phyloP scores from a whole-genome alignment of 2,329 filamentous ascomycete genomes.

The Beauveria rudraprayagi region DNA sequence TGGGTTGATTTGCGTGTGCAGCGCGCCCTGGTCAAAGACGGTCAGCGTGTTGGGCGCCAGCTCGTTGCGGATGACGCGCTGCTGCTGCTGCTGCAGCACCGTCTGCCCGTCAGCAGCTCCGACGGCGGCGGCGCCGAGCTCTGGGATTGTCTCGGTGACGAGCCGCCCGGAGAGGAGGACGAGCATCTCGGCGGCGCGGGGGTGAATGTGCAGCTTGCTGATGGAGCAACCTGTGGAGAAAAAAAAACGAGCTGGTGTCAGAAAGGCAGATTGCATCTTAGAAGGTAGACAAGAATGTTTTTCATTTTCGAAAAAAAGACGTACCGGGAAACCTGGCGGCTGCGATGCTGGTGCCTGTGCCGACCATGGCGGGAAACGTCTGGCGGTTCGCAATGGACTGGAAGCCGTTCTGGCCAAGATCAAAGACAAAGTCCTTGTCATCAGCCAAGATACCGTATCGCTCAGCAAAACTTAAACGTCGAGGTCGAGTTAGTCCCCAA shows the following conservation, averaged over 20 bases:
- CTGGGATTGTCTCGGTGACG: slow-evolving; percentile 43
- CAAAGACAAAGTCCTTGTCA: slow-evolving; percentile 39
- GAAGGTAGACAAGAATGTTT: too few relatives aligned
- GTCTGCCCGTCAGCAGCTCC: slow-evolving; percentile 27
- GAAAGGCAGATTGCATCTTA: too few relatives aligned
- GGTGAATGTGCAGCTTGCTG: slow-evolving; percentile 50
- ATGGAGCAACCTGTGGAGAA: slow-evolving; percentile 37
- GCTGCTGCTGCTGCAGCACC: slow-evolving; percentile 15
- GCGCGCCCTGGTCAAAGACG: slow-evolving; percentile 44
- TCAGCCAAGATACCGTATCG: slow-evolving; percentile 35
- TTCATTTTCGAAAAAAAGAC: not conserved
- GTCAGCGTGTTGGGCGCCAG: slow-evolving; percentile 40
- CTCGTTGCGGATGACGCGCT: slow-evolving; percentile 34
- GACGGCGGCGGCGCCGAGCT: slow-evolving; percentile 39
- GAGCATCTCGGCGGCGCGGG: slow-evolving; percentile 45
- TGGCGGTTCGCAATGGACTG: slow-evolving; percentile 45
- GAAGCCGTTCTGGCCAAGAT: slow-evolving; percentile 40
- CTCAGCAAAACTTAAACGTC: slow-evolving; percentile 29
- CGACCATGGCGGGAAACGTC: slow-evolving; percentile 48
- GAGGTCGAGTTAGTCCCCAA: slow-evolving; percentile 12
- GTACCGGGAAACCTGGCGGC: slow-evolving; percentile 39
- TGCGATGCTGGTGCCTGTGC: slow-evolving; percentile 42
- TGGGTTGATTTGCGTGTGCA: slow-evolving; percentile 51
- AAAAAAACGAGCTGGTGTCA: too few relatives aligned
- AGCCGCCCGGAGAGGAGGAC: slow-evolving; percentile 41